Conservation (phyloP, 139 green algal genomes). For the Picochlorum sp. region DNA sequence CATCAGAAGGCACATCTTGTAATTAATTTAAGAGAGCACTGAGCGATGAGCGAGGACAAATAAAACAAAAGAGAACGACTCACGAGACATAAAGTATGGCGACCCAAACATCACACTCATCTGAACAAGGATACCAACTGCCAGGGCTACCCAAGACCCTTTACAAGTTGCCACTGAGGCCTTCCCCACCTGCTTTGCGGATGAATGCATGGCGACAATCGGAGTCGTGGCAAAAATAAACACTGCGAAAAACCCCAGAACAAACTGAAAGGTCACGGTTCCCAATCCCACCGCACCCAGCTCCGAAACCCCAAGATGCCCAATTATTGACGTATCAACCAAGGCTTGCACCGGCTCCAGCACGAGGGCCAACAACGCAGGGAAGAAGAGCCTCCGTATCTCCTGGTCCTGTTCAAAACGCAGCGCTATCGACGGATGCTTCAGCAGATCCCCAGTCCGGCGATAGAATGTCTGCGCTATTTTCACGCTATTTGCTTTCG, state of each 20-base stretch:
- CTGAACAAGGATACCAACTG: constrained; percentile 5
- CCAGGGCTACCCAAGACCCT: constrained; percentile 20
- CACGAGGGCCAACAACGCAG: constrained; percentile 10
- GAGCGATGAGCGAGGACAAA: not conserved
- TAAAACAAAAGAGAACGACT: too few species aligned
- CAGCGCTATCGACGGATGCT: not conserved
- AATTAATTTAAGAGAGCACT: too few species aligned
- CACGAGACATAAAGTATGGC: constrained; percentile 9
- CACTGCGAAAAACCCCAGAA: constrained; percentile 11
- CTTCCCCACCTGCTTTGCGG: not conserved
- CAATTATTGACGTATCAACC: constrained; percentile 12
- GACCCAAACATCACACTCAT: constrained; percentile 1
- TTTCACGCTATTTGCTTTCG: not conserved
- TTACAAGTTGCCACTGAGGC: constrained; percentile 10
- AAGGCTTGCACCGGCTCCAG: constrained; percentile 19
- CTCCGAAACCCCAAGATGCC: constrained; percentile 9
- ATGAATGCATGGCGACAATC: constrained; percentile 1
- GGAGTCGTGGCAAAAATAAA: constrained; percentile 28
- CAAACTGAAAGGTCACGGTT: constrained; percentile 26
- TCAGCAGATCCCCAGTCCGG: not conserved
- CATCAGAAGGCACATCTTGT: too few species aligned
- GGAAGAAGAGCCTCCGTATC: constrained; percentile 12
- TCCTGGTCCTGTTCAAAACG: not conserved
- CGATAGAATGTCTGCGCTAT: not conserved
- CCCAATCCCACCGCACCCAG: constrained; percentile 19